Conservation (phyloP, 2,329 filamentous ascomycete species). For the Aspergillus ustus region DNA sequence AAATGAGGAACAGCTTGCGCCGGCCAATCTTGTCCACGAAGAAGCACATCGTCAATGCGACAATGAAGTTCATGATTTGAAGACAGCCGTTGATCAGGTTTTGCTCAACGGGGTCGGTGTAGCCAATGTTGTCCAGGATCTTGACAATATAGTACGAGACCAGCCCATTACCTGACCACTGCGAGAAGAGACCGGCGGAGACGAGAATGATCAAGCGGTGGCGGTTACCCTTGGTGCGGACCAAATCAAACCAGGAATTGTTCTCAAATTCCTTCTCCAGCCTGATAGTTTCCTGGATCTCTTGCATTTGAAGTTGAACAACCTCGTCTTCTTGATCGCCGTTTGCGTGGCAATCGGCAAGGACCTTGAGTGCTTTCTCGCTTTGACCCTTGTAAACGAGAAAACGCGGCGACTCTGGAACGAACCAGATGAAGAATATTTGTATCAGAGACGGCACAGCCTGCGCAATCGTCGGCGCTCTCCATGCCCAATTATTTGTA, state of each 20-base stretch:
- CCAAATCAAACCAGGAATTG: constrained; percentile 44
- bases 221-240: constrained; percentile 58
- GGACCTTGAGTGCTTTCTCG: constrained; percentile 32
- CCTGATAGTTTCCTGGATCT: constrained; percentile 51
- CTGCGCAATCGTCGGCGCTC: constrained; percentile 59
- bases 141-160: constrained; percentile 47
- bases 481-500: constrained; percentile 48
- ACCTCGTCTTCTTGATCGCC: constrained; percentile 41
- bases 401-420: constrained; percentile 68
- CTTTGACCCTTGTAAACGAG: constrained; percentile 34
- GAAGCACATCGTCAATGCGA: constrained; percentile 41
- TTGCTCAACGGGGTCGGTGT: constrained; percentile 43
- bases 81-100: constrained; percentile 48
- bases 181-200: constrained; percentile 60
- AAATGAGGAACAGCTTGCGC: constrained; percentile 49
- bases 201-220: constrained; percentile 60
- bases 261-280: constrained; percentile 53
- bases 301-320: constrained; percentile 29
- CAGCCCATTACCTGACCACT: constrained; percentile 60
- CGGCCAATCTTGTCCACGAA: constrained; percentile 50
- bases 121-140: constrained; percentile 44
- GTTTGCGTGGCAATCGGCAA: constrained; percentile 47
- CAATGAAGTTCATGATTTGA: constrained; percentile 46
- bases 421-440: constrained; percentile 61
- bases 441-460: constrained; percentile 63